phyloP scores from a whole-genome alignment of 148 eudicot genomes.

The Talinum fruticosum region DNA sequence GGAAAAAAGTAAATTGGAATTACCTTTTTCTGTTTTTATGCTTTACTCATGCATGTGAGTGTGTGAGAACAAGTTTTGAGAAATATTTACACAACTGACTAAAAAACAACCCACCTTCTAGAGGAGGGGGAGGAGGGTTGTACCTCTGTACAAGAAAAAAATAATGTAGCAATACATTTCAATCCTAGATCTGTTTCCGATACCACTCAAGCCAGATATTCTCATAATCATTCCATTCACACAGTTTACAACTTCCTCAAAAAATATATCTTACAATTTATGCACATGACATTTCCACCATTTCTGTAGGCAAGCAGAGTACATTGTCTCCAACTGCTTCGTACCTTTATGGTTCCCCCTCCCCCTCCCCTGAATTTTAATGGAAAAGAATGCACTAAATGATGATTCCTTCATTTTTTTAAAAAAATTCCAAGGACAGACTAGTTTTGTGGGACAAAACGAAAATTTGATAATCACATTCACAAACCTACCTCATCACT shows the following conservation, averaged over 20 bases:
- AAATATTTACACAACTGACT: not conserved
- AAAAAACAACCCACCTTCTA: not conserved
- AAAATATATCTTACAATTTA: not conserved
- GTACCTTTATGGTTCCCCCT: not conserved
- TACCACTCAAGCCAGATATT: not conserved
- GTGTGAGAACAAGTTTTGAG: not conserved
- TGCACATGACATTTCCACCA: not conserved
- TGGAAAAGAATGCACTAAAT: not conserved
- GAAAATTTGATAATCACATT: not conserved
- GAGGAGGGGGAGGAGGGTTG: not conserved
- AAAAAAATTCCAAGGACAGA: not conserved
- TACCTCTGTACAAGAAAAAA: too few species aligned
- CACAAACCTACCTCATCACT: constrained; percentile 65
- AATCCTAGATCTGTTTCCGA: not conserved
- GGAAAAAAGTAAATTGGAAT: not conserved
- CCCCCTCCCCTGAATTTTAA: not conserved
- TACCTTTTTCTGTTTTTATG: too few species aligned
- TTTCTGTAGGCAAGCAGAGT: not conserved
- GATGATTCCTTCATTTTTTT: not conserved
- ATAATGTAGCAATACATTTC: not conserved
- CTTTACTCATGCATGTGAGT: not conserved
- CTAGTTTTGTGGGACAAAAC: not conserved
- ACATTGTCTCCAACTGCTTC: not conserved
- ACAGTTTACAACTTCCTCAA: not conserved
- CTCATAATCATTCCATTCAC: not conserved